Evolutionary conservation across 2,329 filamentous ascomycete species (phyloP).

Genomic region (Claviceps sp.): DNA sequence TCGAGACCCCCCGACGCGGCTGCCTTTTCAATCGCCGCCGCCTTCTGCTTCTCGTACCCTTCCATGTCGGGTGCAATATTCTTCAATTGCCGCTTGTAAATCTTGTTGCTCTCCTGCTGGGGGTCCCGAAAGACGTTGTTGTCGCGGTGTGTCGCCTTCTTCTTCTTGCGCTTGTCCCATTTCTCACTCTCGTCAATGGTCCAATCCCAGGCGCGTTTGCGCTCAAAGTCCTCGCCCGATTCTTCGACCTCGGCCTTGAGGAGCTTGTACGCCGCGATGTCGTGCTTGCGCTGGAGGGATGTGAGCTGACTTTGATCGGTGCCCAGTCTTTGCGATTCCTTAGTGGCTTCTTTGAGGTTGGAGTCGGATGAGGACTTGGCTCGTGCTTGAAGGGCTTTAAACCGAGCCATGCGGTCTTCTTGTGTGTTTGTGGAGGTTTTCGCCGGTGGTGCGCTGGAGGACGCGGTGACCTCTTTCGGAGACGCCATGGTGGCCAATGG

Average conservation of each 20-base stretch:
- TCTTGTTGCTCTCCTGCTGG: slow-evolving; percentile 72
- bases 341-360: slow-evolving; percentile 74
- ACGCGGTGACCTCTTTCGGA: not conserved
- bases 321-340: slow-evolving; percentile 66
- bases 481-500: not conserved
- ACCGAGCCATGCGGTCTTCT: slow-evolving; percentile 59
- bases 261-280: slow-evolving; percentile 81
- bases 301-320: slow-evolving; percentile 66
- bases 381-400: slow-evolving; percentile 76
- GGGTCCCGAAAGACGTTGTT: slow-evolving; percentile 88
- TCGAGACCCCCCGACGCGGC: slow-evolving; percentile 76
- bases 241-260: slow-evolving; percentile 84
- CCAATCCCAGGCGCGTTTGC: slow-evolving; percentile 98
- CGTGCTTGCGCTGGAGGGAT: slow-evolving; percentile 71
- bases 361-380: slow-evolving; percentile 57
- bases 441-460: not conserved
- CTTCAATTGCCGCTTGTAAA: slow-evolving; percentile 83
- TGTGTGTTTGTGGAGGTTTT: slow-evolving; percentile 30
- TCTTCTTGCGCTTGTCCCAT: slow-evolving; percentile 84
- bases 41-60: slow-evolving; percentile 76
- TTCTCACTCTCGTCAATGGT: slow-evolving; percentile 86
- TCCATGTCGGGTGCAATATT: slow-evolving; percentile 67
- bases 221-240: slow-evolving; percentile 82
- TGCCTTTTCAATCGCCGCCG: slow-evolving; percentile 70
- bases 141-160: slow-evolving; percentile 69